Base-by-base conservation (phyloP, 1,284 basidiomycete genomes). In the Garcileccinum viscosum region DNA sequence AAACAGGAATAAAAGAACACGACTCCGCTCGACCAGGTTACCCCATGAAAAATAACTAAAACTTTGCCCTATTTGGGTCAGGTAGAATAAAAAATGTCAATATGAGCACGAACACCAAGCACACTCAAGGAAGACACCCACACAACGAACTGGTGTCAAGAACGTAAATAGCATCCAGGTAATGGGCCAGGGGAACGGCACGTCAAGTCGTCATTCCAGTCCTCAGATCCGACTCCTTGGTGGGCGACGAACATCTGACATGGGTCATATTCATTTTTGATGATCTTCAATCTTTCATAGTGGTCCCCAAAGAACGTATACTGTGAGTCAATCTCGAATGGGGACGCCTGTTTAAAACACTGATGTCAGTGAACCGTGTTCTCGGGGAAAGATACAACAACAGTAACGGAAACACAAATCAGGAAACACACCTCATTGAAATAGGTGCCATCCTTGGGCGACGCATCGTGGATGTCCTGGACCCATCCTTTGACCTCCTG, bases 241-340 rank as follows among this genome's bases (percentile, higher is more conserved):
- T 30, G 30, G 27, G 14, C 32, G 32, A 59, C 32, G 2, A 59
- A 59, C 32, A 35, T 24, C 8, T 17, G 24, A 32, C 22, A 24
- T 32, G 53, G 53, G 24, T 27, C 12, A 27, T 19, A 27, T 24
- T n/a, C n/a, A n/a, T n/a, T n/a, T n/a, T n/a, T n/a, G n/a, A n/a
- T n/a, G n/a, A n/a, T n/a, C n/a, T n/a, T n/a, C n/a, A n/a, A n/a
- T n/a, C n/a, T n/a, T n/a, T n/a, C n/a, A n/a, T n/a, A n/a, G n/a
- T n/a, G n/a, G n/a, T n/a, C n/a, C n/a, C n/a, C n/a, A n/a, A n/a
- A n/a, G 24, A 85, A 86, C 0, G 82, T 78, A 6, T 77, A 69
- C 70, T 82, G 75, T 67, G 79, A 83, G 58, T 86, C 71, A 6
- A 74, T 63, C 69, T 87, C 75, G 44, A 82, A 83, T 22, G 81